A percentile compares a stretch with the other conserved stretches of the same genome.
Conservation (phyloP, 805 yeast genomes). For the Lipomyces yamadae region DNA sequence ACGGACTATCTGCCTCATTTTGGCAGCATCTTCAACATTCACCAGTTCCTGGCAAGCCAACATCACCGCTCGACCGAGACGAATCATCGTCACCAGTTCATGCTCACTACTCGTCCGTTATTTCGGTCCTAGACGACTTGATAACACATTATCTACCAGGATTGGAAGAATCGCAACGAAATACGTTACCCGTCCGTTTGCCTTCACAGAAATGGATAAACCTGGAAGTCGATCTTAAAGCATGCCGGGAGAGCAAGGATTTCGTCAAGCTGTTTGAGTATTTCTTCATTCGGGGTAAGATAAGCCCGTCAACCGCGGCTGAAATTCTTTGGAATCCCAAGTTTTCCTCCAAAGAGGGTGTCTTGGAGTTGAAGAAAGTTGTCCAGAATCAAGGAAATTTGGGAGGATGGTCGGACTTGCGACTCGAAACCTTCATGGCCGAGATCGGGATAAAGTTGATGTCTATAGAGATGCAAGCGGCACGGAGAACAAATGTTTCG, state of each 20-base stretch:
- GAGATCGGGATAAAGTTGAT: conserved; percentile 20
- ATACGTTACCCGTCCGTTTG: neutral
- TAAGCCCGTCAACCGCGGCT: conserved; percentile 15
- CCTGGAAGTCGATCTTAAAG: conserved; percentile 6
- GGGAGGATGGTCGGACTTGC: conserved; percentile 27
- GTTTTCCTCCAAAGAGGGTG: conserved; percentile 8
- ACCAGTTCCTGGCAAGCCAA: conserved; percentile 8
- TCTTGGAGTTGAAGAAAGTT: conserved; percentile 7
- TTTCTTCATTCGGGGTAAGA: conserved; percentile 22
- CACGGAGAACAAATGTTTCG: neutral
- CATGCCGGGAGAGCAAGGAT: conserved; percentile 23
- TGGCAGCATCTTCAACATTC: conserved; percentile 16
- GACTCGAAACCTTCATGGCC: conserved; percentile 12
- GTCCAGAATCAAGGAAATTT: conserved; percentile 6
- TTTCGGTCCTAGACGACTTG: conserved; percentile 13
- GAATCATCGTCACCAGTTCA: conserved; percentile 20
- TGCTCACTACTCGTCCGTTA: conserved; percentile 11
- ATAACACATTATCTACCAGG: conserved; percentile 5
- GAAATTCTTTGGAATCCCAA: conserved; percentile 20
- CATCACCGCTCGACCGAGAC: neutral
- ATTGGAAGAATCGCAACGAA: neutral
- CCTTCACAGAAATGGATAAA: conserved; percentile 18
- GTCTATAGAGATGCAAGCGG: neutral
- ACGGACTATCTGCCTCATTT: conserved; percentile 8
- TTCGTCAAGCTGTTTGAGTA: conserved; percentile 17